phyloP scores from a whole-genome alignment of 495 filamentous ascomycete species.

The Alectoria sarmentosa region DNA sequence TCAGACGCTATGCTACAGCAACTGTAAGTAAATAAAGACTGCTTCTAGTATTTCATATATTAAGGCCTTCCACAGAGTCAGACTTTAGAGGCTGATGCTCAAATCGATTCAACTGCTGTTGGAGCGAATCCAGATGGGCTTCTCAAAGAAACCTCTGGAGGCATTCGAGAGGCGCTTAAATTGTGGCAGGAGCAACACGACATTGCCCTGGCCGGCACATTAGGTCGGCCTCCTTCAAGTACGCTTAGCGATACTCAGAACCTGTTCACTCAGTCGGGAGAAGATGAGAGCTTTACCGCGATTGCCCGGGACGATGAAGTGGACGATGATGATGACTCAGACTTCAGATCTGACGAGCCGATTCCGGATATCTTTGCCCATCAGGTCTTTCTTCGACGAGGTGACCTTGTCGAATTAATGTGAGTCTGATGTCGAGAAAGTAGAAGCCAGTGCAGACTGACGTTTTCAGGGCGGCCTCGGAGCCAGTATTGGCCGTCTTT shows the following conservation, averaged over 20 bases:
- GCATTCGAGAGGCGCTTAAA: conserved; percentile 32
- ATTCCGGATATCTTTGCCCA: conserved; percentile 32
- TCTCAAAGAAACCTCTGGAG: not conserved
- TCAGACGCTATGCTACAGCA: conserved; percentile 9
- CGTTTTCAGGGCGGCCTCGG: conserved; percentile 30
- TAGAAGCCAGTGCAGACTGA: conserved; percentile 14
- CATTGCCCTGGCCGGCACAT: not conserved
- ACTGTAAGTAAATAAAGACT: conserved; percentile 6
- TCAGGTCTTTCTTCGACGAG: conserved; percentile 47
- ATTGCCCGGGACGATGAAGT: conserved; percentile 32
- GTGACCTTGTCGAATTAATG: conserved; percentile 66
- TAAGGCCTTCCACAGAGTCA: not conserved
- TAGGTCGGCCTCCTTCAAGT: not conserved
- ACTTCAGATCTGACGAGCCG: conserved; percentile 35
- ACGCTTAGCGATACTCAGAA: conserved; percentile 6
- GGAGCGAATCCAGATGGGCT: not conserved
- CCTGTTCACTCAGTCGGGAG: conserved; percentile 17
- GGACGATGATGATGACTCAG: conserved; percentile 28
- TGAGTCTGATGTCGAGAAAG: conserved; percentile 29
- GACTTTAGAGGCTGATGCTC: not conserved
- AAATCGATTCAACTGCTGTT: not conserved
- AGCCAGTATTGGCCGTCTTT: conserved; percentile 58
- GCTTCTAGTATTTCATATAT: not conserved
- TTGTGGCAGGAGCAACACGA: conserved; percentile 32
- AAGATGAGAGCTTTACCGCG: conserved; percentile 14